These are phyloP conservation scores for Boletus tomentosulus DNA, from an alignment of 768 basidiomycete species.

Conservation along the genomic window DNA sequence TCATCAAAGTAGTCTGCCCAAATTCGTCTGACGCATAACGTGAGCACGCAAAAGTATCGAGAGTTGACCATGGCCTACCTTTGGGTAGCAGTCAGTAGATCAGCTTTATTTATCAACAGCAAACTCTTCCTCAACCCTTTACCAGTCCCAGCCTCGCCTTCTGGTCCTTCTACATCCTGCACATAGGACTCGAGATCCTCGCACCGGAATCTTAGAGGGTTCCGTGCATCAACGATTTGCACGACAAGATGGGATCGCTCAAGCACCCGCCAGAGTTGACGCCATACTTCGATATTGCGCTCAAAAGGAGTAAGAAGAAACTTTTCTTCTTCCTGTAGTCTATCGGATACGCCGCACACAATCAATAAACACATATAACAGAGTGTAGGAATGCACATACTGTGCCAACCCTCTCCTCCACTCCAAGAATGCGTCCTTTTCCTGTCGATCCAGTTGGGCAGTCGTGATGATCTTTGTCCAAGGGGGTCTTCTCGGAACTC, in stretches of 20 bases:
- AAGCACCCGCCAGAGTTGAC: conserved; percentile 95
- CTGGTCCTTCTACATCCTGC: conserved; percentile 73
- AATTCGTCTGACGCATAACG: conserved; percentile 51
- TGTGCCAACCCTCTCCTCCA: conserved; percentile 91
- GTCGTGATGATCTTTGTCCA: conserved; percentile 84
- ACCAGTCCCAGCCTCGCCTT: conserved; percentile 76
- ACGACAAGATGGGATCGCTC: conserved; percentile 93
- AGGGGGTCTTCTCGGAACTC: conserved; percentile 84
- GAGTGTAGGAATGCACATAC: conserved; percentile 45
- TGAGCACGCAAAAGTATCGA: neutral
- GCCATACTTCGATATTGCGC: conserved; percentile 96
- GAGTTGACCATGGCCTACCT: conserved; percentile 47
- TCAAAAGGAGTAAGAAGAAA: conserved; percentile 96
- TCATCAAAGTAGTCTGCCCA: conserved; percentile 94
- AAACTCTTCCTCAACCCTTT: conserved; percentile 69
- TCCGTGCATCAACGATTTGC: conserved; percentile 95
- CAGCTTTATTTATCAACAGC: conserved; percentile 93
- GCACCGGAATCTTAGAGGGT: conserved; percentile 88
- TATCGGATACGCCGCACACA: conserved; percentile 24
- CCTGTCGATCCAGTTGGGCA: conserved; percentile 79
- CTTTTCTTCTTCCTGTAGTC: conserved; percentile 81
- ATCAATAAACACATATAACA: neutral
- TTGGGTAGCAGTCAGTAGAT: conserved; percentile 82
- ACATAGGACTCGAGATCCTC: conserved; percentile 89
- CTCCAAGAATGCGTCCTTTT: conserved; percentile 85